Evolutionary conservation across 1,284 basidiomycete genomes (phyloP), one percentile per base, ranked within the genome.

Genomic region (Pyrrhoderma lamaoense): DNA sequence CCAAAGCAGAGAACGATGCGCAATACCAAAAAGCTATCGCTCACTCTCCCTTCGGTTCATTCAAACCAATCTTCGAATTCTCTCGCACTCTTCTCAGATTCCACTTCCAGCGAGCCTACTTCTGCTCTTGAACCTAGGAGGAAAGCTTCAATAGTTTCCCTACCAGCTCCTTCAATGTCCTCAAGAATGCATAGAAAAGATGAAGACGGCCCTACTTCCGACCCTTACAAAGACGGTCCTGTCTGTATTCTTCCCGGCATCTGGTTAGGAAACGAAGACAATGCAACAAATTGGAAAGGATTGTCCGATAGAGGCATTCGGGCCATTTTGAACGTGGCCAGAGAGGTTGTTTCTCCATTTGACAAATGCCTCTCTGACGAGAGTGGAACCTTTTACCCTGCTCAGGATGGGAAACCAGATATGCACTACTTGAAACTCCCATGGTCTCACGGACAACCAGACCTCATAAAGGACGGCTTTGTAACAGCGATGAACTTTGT

Each of bases 251-350:
- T 97, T 27, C 93, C 93, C 1, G 85, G 87, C 40, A 76, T 98
- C 49, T 98, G 85, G 80, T 77, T 98, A 7, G 95, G 94, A 52
- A 91, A 91, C 44, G 93, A 97, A 66, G 91, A 95, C 66, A 95
- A 95, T 58, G 89, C 90, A 31, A 78, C 81, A 49, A 85, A 94
- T 66, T 86, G 83, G 77, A 70, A 72, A 40, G 71, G 73, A 44
- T 79, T 94, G 52, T 65, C 77, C n/a, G 76, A 84, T 51, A 76
- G 82, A 35, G 80, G 84, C 47, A 91, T 95, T 65, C 80, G 77
- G 55, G 80, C 85, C 40, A 79, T 97, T 16, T 77, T 98, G 65
- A 97, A 97, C 65, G 95, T 98, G 31, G 95, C 95, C 31, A 95
- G 96, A 68, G 93, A 96, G 67, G 87, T 96, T 54, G 70, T 79